Percentiles rank a stretch among this genome's conserved stretches.
phyloP scores from a whole-genome alignment of 1,284 basidiomycete species.

The Polyporus tsugae region DNA sequence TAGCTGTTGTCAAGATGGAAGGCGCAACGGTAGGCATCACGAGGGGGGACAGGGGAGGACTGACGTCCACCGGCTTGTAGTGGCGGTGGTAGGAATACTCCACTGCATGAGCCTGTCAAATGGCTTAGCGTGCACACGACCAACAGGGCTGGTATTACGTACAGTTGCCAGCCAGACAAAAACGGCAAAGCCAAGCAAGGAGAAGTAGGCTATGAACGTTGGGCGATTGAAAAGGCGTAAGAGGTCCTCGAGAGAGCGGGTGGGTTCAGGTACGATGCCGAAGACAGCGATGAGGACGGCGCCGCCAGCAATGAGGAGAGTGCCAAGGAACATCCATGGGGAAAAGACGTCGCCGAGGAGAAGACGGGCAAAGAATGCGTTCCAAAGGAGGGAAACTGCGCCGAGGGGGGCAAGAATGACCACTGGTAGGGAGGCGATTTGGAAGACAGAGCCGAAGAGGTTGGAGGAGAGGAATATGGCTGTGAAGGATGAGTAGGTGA shows the following conservation, averaged over 20 bases:
- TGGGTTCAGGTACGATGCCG: constrained; percentile 91
- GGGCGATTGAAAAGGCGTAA: constrained; percentile 81
- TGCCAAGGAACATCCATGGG: constrained; percentile 85
- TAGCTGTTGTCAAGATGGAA: constrained; percentile 40
- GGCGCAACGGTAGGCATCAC: constrained; percentile 41
- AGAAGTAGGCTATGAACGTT: constrained; percentile 86
- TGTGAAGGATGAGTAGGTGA: constrained; percentile 35
- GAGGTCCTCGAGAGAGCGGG: constrained; percentile 90
- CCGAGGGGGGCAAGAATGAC: constrained; percentile 94
- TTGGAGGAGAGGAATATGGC: constrained; percentile 89
- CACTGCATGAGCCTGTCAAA: constrained; percentile 59
- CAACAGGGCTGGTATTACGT: constrained; percentile 41
- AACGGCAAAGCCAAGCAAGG: constrained; percentile 71
- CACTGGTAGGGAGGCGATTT: constrained; percentile 93
- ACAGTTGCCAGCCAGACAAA: constrained; percentile 71
- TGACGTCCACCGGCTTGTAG: constrained; percentile 41
- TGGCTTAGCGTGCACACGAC: constrained; percentile 22
- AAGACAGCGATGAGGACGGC: constrained; percentile 93
- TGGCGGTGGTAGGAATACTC: constrained; percentile 56
- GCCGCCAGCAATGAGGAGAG: constrained; percentile 87
- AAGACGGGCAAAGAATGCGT: constrained; percentile 90
- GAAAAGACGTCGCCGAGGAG: constrained; percentile 91
- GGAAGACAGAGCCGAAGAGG: constrained; percentile 91
- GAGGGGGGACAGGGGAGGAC: constrained; percentile 45
- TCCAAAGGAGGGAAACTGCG: constrained; percentile 93